These are phyloP conservation scores for Canavalia ensiformis DNA, from an alignment of 306 rosid genomes.

Conservation along the genomic window DNA sequence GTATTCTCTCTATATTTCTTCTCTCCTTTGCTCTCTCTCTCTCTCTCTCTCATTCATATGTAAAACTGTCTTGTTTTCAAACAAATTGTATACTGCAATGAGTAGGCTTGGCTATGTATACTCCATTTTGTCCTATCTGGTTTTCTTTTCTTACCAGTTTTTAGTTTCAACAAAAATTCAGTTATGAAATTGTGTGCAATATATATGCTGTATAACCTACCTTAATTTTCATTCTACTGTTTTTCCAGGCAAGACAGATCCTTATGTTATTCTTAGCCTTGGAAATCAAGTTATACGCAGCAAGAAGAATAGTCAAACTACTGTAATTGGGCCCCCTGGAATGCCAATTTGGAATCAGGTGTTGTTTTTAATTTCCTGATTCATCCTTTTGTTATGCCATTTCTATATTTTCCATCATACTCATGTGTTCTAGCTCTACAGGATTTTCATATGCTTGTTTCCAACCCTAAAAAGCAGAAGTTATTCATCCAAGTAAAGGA, in stretches of 20 bases:
- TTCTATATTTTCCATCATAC: slow-evolving; percentile 10
- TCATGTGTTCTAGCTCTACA: slow-evolving; percentile 56
- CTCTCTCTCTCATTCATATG: background rate
- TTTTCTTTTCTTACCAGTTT: background rate
- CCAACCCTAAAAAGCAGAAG: slow-evolving; percentile 86
- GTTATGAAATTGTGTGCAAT: slow-evolving; percentile 10
- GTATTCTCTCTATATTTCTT: background rate
- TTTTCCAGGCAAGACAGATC: slow-evolving; percentile 93
- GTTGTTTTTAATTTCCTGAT: slow-evolving; percentile 45
- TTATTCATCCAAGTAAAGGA: slow-evolving; percentile 88
- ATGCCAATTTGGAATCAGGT: slow-evolving; percentile 99
- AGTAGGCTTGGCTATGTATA: background rate
- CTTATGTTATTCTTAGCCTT: slow-evolving; percentile 81
- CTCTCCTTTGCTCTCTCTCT: background rate
- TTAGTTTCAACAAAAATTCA: slow-evolving; percentile 2
- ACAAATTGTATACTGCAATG: background rate
- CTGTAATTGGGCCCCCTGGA: slow-evolving; percentile 96
- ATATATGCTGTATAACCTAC: slow-evolving; percentile 8
- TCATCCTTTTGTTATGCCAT: slow-evolving; percentile 28
- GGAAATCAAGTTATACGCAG: slow-evolving; percentile 91
- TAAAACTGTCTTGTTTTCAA: background rate
- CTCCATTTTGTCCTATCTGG: background rate
- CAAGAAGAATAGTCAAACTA: slow-evolving; percentile 98
- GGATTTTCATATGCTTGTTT: slow-evolving; percentile 97
- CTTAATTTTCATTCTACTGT: background rate